phyloP scores from a whole-genome alignment of 2,329 filamentous ascomycete genomes.

The Arthrobotrys megalospora region DNA sequence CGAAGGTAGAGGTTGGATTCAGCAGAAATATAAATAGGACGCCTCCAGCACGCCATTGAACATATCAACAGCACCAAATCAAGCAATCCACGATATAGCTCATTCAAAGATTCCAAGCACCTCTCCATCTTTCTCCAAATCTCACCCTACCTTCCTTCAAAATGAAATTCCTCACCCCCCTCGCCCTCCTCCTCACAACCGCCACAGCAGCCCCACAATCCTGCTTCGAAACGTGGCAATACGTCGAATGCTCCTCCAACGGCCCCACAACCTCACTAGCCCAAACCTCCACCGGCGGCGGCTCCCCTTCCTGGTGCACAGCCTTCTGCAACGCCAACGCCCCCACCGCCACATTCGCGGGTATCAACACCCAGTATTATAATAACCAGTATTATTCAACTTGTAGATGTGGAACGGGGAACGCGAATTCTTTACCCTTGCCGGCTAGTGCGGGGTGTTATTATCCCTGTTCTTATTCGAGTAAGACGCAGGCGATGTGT shows the following conservation, averaged over 20 bases:
- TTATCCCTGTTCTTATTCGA: slow-evolving; percentile 13
- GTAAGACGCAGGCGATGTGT: background rate
- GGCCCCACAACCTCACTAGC: background rate
- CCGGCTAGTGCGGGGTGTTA: background rate
- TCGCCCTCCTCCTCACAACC: background rate
- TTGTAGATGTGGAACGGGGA: background rate
- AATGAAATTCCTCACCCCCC: slow-evolving; percentile 6
- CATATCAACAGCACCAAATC: too few relatives aligned
- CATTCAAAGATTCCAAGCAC: too few relatives aligned
- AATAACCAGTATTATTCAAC: background rate
- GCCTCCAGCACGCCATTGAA: too few relatives aligned
- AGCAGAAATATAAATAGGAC: too few relatives aligned
- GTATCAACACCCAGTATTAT: slow-evolving; percentile 1
- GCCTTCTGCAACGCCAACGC: slow-evolving; percentile 12
- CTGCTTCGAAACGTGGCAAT: background rate
- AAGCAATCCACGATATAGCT: too few relatives aligned
- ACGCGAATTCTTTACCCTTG: background rate
- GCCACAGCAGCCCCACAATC: background rate
- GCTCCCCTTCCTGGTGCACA: slow-evolving; percentile 8
- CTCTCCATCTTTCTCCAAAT: too few relatives aligned
- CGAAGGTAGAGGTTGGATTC: too few relatives aligned
- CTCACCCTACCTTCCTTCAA: background rate
- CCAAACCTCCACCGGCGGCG: background rate
- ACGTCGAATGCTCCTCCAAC: slow-evolving; percentile 6
- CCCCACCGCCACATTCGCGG: background rate